Conservation (phyloP, 805 yeast genomes). For the Ogataea wickerhamii region DNA sequence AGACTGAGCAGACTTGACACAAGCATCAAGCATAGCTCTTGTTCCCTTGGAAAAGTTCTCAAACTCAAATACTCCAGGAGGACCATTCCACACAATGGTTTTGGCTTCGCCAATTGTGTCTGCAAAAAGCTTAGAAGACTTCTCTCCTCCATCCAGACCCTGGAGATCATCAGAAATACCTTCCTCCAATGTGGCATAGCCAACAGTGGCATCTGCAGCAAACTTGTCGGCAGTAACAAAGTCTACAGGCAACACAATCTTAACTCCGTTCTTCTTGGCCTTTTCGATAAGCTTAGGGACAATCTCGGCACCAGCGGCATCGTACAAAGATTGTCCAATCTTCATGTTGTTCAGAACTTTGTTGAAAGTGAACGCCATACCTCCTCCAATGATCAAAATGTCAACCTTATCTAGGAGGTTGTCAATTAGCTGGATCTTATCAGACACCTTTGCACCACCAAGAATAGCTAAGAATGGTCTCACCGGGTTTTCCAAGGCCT, state of each 20-base stretch:
- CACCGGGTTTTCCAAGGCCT: slow-evolving; percentile 96
- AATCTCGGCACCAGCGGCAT: slow-evolving; percentile 91
- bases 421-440: slow-evolving; percentile 97
- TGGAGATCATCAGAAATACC: slow-evolving; percentile 95
- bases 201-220: slow-evolving; percentile 83
- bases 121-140: slow-evolving; percentile 74
- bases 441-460: slow-evolving; percentile 99
- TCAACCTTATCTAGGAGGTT: slow-evolving; percentile 95
- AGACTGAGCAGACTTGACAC: slow-evolving; percentile 76
- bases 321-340: slow-evolving; percentile 91
- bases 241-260: slow-evolving; percentile 91
- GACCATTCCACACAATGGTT: slow-evolving; percentile 99
- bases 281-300: slow-evolving; percentile 89
- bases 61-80: slow-evolving; percentile 99
- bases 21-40: slow-evolving; percentile 82
- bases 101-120: slow-evolving; percentile 86
- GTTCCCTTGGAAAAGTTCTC: slow-evolving; percentile 91
- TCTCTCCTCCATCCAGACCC: slow-evolving; percentile 96
- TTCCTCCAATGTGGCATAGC: slow-evolving; percentile 78
- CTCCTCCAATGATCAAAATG: slow-evolving; percentile 95
- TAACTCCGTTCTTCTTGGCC: slow-evolving; percentile 95
- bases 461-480: slow-evolving; percentile 98
- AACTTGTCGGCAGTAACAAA: slow-evolving; percentile 94
- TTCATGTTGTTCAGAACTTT: slow-evolving; percentile 81
- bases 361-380: slow-evolving; percentile 99